These are phyloP conservation scores for Xylaria acuta DNA, from an alignment of 495 filamentous ascomycete genomes.

Conservation along the genomic window DNA sequence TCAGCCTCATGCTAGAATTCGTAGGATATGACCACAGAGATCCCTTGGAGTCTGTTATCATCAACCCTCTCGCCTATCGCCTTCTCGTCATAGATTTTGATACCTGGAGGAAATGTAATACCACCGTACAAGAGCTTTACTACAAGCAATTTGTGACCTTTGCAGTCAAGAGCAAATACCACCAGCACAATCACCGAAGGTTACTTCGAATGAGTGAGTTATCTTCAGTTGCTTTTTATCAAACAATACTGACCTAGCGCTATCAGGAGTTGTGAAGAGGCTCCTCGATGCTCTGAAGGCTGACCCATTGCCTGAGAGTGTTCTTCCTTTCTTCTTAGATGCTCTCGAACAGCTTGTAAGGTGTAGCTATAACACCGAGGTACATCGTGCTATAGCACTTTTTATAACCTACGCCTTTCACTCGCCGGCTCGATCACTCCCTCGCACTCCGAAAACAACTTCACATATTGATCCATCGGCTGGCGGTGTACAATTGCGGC, in stretches of 20 bases:
- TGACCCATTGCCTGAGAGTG: slow-evolving; percentile 73
- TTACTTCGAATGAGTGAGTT: slow-evolving; percentile 88
- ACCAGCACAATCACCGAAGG: slow-evolving; percentile 87
- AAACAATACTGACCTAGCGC: slow-evolving; percentile 24
- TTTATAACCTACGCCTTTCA: slow-evolving; percentile 94
- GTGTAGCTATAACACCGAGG: slow-evolving; percentile 78
- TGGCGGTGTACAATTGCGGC: slow-evolving; percentile 34
- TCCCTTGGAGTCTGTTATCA: slow-evolving; percentile 86
- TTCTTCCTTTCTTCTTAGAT: slow-evolving; percentile 74
- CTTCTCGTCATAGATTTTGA: slow-evolving; percentile 91
- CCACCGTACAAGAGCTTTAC: slow-evolving; percentile 80
- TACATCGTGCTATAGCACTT: slow-evolving; percentile 83
- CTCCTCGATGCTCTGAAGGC: slow-evolving; percentile 87
- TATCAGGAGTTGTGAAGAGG: slow-evolving; percentile 83
- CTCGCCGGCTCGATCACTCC: slow-evolving; percentile 58
- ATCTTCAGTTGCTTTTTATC: slow-evolving; percentile 16
- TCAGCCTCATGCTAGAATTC: slow-evolving; percentile 80
- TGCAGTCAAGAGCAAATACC: slow-evolving; percentile 82
- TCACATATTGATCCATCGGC: slow-evolving; percentile 40
- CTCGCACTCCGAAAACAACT: slow-evolving; percentile 59
- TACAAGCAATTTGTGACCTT: slow-evolving; percentile 91
- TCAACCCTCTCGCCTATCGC: slow-evolving; percentile 92
- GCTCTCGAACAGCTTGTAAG: slow-evolving; percentile 80
- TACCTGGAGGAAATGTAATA: slow-evolving; percentile 80
- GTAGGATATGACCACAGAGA: slow-evolving; percentile 81